Conservation (phyloP, 2,329 filamentous ascomycete species). For the Cercospora canescens region DNA sequence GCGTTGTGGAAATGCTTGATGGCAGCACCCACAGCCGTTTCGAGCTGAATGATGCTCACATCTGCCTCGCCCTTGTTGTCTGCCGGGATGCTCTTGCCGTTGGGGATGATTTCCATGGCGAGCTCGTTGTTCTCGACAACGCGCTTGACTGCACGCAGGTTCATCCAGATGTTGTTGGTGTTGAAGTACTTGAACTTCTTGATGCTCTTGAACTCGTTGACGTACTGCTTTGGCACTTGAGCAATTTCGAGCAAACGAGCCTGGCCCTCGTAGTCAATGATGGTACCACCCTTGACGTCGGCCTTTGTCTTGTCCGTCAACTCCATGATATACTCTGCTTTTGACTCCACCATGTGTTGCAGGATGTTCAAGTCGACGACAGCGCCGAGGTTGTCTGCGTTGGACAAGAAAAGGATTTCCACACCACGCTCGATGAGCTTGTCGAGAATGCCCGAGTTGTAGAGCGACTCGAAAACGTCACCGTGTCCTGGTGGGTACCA, state of each 20-base stretch:
- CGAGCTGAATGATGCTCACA: slow-evolving; percentile 94
- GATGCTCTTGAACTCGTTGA: slow-evolving; percentile 99
- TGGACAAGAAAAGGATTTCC: slow-evolving; percentile 98
- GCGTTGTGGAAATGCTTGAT: slow-evolving; percentile 99
- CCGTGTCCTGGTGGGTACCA: slow-evolving; percentile 99
- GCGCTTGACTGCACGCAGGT: slow-evolving; percentile 94
- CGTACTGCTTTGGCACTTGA: slow-evolving; percentile 99
- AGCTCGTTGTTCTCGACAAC: slow-evolving; percentile 98
- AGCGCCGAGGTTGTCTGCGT: slow-evolving; percentile 97
- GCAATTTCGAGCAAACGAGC: slow-evolving; percentile 97
- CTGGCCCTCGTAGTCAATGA: slow-evolving; percentile 98
- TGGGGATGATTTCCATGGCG: slow-evolving; percentile 99
- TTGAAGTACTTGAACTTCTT: slow-evolving; percentile 99
- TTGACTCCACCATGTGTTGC: slow-evolving; percentile 98
- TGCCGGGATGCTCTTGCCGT: slow-evolving; percentile 96
- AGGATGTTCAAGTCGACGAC: slow-evolving; percentile 97
- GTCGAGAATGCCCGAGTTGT: slow-evolving; percentile 98
- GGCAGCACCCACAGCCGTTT: slow-evolving; percentile 96
- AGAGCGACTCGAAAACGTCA: slow-evolving; percentile 99
- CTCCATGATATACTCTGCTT: slow-evolving; percentile 99
- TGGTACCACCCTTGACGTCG: slow-evolving; percentile 99
- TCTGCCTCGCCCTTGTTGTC: slow-evolving; percentile 99
- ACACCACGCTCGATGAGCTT: slow-evolving; percentile 93
- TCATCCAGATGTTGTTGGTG: slow-evolving; percentile 99
- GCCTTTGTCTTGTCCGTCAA: slow-evolving; percentile 99